phyloP scores from a whole-genome alignment of 2,329 filamentous ascomycete genomes.

The Colletotrichum tabaci region DNA sequence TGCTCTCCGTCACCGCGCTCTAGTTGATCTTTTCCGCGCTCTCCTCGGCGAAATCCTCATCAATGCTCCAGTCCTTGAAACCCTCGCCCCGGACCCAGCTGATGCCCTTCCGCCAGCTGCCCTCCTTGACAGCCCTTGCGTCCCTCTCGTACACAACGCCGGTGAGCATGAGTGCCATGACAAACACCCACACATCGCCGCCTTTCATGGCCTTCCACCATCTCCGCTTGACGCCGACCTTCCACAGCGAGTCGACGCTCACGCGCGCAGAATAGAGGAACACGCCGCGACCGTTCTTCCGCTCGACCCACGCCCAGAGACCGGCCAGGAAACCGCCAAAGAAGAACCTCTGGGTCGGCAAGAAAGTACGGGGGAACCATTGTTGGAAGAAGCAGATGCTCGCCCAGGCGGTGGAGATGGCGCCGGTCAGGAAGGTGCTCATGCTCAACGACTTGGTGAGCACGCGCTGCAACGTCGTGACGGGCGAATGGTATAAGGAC shows the following conservation, averaged over 20 bases:
- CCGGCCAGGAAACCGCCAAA: conserved; percentile 89
- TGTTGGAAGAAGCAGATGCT: conserved; percentile 91
- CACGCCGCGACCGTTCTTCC: conserved; percentile 73
- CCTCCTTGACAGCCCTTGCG: conserved; percentile 77
- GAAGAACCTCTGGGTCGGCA: conserved; percentile 91
- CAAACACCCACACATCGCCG: conserved; percentile 89
- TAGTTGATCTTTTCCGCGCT: conserved; percentile 26
- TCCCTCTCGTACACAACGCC: conserved; percentile 84
- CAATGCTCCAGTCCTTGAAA: conserved; percentile 76
- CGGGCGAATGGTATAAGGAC: conserved; percentile 77
- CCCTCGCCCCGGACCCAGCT: conserved; percentile 83
- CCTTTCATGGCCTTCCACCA: conserved; percentile 89
- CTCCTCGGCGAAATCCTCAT: conserved; percentile 65
- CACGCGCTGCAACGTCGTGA: conserved; percentile 76
- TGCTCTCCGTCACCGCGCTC: neutral
- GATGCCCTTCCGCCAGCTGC: conserved; percentile 78
- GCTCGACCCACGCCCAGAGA: conserved; percentile 85
- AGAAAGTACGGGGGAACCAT: conserved; percentile 79
- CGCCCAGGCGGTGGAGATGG: conserved; percentile 91
- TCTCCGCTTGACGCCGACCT: conserved; percentile 90
- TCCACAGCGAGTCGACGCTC: conserved; percentile 90
- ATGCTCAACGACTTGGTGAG: conserved; percentile 80
- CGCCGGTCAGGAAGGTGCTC: conserved; percentile 83
- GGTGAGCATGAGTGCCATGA: conserved; percentile 82
- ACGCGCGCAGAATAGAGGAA: conserved; percentile 85